phyloP scores from a whole-genome alignment of 1,139 yeast genomes.

The Spathaspora sp. region DNA sequence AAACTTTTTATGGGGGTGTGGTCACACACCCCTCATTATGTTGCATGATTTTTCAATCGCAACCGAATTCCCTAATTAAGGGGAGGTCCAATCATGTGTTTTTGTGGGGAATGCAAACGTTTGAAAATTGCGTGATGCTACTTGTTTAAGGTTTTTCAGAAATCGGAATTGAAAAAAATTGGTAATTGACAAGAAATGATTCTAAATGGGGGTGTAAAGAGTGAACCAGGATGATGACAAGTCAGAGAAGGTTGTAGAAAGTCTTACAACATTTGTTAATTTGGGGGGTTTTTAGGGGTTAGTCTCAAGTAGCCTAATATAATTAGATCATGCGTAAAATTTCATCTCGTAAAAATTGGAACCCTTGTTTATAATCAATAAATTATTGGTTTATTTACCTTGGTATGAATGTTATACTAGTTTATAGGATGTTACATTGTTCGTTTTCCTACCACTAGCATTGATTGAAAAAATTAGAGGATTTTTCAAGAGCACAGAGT shows the following conservation, averaged over 20 bases:
- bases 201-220: no score
- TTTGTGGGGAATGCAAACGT: conserved; percentile 1
- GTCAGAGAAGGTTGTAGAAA: no score
- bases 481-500: neutral
- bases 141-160: neutral
- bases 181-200: no score
- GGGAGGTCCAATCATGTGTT: conserved; percentile 1
- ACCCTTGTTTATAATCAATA: neutral
- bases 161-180: neutral
- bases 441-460: no score
- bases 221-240: no score
- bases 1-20: neutral
- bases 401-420: no score
- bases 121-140: conserved; percentile 1
- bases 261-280: no score
- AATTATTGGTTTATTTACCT: neutral
- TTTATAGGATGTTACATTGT: no score
- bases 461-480: neutral
- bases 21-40: neutral
- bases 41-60: conserved; percentile 2
- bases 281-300: no score
- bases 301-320: no score
- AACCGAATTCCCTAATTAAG: neutral
- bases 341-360: neutral
- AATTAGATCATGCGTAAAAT: neutral